phyloP scores from a whole-genome alignment of 208 protist species.

The Porcisia deanei region DNA sequence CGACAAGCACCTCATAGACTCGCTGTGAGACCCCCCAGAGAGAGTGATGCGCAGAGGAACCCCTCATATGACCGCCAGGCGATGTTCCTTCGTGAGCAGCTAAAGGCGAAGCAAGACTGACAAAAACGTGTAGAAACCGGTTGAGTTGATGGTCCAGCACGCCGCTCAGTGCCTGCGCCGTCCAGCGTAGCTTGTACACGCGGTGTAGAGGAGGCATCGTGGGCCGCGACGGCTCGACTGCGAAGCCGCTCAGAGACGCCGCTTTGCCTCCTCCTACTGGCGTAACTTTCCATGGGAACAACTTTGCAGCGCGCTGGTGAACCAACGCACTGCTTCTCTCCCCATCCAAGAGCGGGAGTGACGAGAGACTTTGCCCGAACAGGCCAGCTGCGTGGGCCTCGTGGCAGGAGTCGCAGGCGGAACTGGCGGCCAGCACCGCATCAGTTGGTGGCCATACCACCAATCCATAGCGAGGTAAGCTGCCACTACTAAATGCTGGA shows the following conservation, averaged over 20 bases:
- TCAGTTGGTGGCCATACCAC: conserved; percentile 7
- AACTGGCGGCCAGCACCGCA: background rate
- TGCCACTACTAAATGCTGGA: background rate
- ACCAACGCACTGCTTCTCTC: background rate
- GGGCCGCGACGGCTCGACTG: conserved; percentile 6
- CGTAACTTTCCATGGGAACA: background rate
- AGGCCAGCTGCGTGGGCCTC: background rate
- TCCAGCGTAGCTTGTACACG: conserved; percentile 61
- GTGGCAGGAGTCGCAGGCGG: background rate
- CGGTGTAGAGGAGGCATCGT: conserved; percentile 35
- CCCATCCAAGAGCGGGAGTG: background rate
- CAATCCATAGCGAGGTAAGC: background rate
- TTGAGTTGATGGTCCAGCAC: conserved; percentile 52
- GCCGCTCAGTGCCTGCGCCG: conserved; percentile 22
- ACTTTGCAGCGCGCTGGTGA: background rate
- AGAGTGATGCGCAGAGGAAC: background rate
- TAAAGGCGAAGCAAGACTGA: conserved; percentile 69
- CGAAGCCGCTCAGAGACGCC: background rate
- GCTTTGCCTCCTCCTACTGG: background rate
- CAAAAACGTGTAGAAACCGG: conserved; percentile 59
- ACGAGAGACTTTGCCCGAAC: background rate
- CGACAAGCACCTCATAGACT: conserved; percentile 45
- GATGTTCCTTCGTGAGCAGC: background rate
- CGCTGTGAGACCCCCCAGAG: background rate
- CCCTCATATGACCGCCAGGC: background rate